Evolutionary conservation across 2,329 filamentous ascomycete species (phyloP).

Genomic region (Nothophaeocryptopus gaeumannii): DNA sequence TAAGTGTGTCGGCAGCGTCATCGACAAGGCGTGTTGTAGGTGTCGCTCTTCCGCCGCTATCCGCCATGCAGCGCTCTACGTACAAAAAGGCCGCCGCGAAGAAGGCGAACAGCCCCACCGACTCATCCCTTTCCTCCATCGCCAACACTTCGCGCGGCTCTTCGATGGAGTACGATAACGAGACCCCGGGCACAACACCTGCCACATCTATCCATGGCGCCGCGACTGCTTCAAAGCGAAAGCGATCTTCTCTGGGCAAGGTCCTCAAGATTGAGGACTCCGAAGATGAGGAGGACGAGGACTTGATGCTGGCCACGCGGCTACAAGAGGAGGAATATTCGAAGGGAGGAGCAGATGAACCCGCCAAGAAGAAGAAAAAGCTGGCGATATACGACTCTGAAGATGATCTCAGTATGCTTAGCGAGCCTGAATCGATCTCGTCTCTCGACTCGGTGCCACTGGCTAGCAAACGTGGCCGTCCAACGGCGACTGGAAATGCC

Average conservation of each 20-base stretch:
- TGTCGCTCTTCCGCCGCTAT: slow-evolving; percentile 18
- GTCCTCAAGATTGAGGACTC: slow-evolving; percentile 28
- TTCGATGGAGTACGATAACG: slow-evolving; percentile 47
- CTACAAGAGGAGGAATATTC: slow-evolving; percentile 39
- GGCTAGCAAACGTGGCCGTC: background rate
- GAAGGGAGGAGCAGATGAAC: slow-evolving; percentile 14
- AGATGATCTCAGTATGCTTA: slow-evolving; percentile 31
- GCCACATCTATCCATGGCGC: slow-evolving; percentile 41
- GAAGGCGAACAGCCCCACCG: slow-evolving; percentile 21
- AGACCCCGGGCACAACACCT: slow-evolving; percentile 63
- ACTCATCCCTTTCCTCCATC: slow-evolving; percentile 24
- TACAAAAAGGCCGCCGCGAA: slow-evolving; percentile 20
- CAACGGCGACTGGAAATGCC: background rate
- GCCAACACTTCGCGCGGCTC: slow-evolving; percentile 37
- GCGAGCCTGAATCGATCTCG: slow-evolving; percentile 28
- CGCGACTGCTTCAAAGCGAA: slow-evolving; percentile 29
- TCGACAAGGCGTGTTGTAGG: slow-evolving; percentile 14
- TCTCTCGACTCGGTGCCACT: slow-evolving; percentile 22
- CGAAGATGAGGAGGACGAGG: slow-evolving; percentile 26
- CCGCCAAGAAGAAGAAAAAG: slow-evolving; percentile 30
- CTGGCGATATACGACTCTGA: slow-evolving; percentile 30
- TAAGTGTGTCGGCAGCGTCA: too few relatives aligned
- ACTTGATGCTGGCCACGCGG: slow-evolving; percentile 31
- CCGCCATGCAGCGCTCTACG: slow-evolving; percentile 18
- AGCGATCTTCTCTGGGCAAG: slow-evolving; percentile 30